These are phyloP conservation scores for Lepiota brunneoincarnata DNA, from an alignment of 768 basidiomycete species.

Conservation along the genomic window DNA sequence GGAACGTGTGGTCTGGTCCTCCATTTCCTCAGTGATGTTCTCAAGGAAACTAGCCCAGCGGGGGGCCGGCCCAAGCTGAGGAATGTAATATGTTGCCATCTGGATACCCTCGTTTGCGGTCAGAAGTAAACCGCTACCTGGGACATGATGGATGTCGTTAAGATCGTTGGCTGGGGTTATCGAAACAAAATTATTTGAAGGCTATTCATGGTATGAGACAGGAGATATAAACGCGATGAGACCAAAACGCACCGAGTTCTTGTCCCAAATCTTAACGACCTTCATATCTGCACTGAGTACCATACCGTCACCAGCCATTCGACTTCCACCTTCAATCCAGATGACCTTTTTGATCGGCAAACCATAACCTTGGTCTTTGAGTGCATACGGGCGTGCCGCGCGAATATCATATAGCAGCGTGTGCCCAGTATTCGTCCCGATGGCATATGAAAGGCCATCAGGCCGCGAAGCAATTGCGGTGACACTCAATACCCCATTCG, in stretches of 20 bases:
- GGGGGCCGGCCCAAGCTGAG: conserved; percentile 94
- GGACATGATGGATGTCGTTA: conserved; percentile 88
- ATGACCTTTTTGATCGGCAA: conserved; percentile 78
- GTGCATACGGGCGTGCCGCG: conserved; percentile 74
- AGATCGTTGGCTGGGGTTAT: conserved; percentile 89
- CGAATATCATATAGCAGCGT: conserved; percentile 94
- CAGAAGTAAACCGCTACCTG: conserved; percentile 85
- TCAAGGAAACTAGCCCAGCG: conserved; percentile 98
- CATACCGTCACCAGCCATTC: conserved; percentile 85
- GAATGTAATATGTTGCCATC: conserved; percentile 92
- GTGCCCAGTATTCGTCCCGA: conserved; percentile 95
- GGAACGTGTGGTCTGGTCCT: conserved; percentile 75
- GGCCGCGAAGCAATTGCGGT: conserved; percentile 82
- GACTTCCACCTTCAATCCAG: conserved; percentile 88
- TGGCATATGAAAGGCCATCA: conserved; percentile 91
- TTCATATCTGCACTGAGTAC: conserved; percentile 94
- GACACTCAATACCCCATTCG: conserved; percentile 47
- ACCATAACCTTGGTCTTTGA: conserved; percentile 97
- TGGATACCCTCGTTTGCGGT: conserved; percentile 96
- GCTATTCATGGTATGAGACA: conserved; percentile 39
- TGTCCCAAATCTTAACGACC: conserved; percentile 97
- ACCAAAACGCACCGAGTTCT: conserved; percentile 58
- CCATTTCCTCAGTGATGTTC: conserved; percentile 98
- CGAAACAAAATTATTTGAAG: conserved; percentile 83
- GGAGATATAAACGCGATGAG: neutral